Percentiles rank a stretch among this genome's conserved stretches.
Conservation (phyloP, 768 basidiomycete species). For the Leccinellum albellum region DNA sequence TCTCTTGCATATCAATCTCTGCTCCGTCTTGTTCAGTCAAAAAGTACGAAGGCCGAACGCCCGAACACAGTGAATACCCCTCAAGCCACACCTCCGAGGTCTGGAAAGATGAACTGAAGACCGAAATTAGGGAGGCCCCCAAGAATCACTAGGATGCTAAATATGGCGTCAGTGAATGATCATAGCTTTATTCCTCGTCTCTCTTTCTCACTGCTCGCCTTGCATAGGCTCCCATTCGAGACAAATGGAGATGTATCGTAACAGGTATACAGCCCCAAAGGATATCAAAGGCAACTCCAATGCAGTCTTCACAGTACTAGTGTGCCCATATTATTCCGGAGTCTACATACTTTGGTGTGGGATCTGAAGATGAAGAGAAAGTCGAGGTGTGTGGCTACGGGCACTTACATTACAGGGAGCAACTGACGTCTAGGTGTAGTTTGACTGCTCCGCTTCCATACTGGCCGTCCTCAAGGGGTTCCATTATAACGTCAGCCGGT, state of each 20-base stretch:
- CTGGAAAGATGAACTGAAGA: neutral
- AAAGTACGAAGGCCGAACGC: slow-evolving; percentile 18
- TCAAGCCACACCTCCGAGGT: slow-evolving; percentile 16
- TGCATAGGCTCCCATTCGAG: slow-evolving; percentile 34
- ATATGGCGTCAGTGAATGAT: neutral
- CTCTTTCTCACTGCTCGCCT: neutral
- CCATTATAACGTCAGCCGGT: neutral
- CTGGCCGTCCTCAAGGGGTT: slow-evolving; percentile 6
- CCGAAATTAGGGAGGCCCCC: neutral
- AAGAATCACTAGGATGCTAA: slow-evolving; percentile 4
- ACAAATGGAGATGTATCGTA: slow-evolving; percentile 34
- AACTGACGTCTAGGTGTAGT: slow-evolving; percentile 3
- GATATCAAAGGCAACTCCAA: neutral
- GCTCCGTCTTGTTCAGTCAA: slow-evolving; percentile 8
- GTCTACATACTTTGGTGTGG: neutral
- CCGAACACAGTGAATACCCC: slow-evolving; percentile 11
- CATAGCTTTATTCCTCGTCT: neutral
- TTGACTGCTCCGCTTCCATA: slow-evolving; percentile 1
- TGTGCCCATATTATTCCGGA: slow-evolving; percentile 7
- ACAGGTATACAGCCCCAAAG: slow-evolving; percentile 11
- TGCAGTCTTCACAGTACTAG: neutral
- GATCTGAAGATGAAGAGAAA: neutral
- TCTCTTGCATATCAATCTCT: neutral
- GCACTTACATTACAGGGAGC: neutral
- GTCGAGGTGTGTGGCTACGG: neutral